Evolutionary conservation across 1,284 basidiomycete genomes (phyloP).

Genomic region (Microbotryum violaceum): DNA sequence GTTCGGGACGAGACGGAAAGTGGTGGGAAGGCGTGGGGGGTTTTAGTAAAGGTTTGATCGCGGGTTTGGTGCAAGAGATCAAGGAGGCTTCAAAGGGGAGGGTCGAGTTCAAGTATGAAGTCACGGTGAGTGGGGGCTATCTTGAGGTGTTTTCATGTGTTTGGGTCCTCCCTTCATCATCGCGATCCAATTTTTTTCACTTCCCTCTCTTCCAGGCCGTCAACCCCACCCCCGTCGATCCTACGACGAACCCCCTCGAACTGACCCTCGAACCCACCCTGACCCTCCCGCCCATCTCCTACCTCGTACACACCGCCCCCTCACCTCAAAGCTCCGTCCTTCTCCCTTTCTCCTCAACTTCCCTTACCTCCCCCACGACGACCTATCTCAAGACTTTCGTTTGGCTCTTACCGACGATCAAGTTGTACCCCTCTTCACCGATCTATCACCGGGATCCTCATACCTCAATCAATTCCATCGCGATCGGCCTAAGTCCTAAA

Average conservation of each 20-base stretch:
- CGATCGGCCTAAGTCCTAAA: not conserved
- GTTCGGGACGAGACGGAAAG: not conserved
- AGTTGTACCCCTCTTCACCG: not conserved
- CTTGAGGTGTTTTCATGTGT: too few relatives aligned
- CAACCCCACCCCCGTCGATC: not conserved
- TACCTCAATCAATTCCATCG: not conserved
- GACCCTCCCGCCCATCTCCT: not conserved
- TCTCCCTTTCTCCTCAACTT: not conserved
- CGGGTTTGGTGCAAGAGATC: not conserved
- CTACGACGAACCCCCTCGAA: not conserved
- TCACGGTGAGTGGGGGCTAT: not conserved
- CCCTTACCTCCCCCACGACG: not conserved
- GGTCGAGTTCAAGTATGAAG: not conserved
- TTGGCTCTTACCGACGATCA: constrained; percentile 4
- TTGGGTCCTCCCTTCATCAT: too few relatives aligned
- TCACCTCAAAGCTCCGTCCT: constrained; percentile 1
- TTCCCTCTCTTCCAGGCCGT: not conserved
- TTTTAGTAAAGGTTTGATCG: not conserved
- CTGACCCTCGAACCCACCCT: not conserved
- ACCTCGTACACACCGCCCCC: constrained; percentile 2
- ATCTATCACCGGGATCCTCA: constrained; percentile 6
- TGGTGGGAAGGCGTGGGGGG: constrained; percentile 1
- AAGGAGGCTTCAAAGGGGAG: not conserved
- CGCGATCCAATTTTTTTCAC: not conserved
- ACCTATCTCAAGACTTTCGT: not conserved